These are phyloP conservation scores for Erodium chrysanthum DNA, from an alignment of 441 rosid genomes.

Conservation along the genomic window DNA sequence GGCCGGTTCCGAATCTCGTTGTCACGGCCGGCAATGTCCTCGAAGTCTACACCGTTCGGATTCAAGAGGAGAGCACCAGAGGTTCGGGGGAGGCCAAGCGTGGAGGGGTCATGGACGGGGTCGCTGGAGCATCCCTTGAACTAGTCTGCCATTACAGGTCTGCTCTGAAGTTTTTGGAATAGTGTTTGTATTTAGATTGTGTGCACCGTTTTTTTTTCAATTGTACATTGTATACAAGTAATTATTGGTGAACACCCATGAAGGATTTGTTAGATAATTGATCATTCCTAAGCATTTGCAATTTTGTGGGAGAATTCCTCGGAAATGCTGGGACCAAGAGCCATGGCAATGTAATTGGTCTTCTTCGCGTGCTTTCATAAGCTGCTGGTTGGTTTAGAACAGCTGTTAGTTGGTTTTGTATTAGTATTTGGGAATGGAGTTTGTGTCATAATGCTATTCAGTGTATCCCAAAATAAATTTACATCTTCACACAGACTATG, in stretches of 20 bases:
- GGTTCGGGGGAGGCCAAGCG: constrained; percentile 48
- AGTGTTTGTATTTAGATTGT: constrained; percentile 1
- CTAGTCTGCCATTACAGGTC: constrained; percentile 88
- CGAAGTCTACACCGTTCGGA: constrained; percentile 76
- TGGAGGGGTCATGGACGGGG: constrained; percentile 68
- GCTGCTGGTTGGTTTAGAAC: background rate
- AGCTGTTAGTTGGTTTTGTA: background rate
- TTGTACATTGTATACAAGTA: background rate
- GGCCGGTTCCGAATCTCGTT: constrained; percentile 68
- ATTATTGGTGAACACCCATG: background rate
- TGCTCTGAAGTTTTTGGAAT: background rate
- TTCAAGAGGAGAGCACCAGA: constrained; percentile 52
- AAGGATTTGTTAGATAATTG: background rate
- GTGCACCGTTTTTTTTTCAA: background rate
- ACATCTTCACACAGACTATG: background rate
- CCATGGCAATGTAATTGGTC: background rate
- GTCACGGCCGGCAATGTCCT: constrained; percentile 70
- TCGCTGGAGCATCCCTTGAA: constrained; percentile 81
- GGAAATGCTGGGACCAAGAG: background rate
- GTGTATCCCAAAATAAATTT: background rate
- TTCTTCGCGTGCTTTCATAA: background rate
- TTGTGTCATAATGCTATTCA: background rate
- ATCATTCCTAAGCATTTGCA: background rate
- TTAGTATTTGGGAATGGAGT: no score
- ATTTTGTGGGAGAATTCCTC: background rate